A percentile compares a stretch with the other conserved stretches of the same genome.
Evolutionary conservation across 345 rosid genomes (phyloP).

Genomic region (Camelina neglecta): DNA sequence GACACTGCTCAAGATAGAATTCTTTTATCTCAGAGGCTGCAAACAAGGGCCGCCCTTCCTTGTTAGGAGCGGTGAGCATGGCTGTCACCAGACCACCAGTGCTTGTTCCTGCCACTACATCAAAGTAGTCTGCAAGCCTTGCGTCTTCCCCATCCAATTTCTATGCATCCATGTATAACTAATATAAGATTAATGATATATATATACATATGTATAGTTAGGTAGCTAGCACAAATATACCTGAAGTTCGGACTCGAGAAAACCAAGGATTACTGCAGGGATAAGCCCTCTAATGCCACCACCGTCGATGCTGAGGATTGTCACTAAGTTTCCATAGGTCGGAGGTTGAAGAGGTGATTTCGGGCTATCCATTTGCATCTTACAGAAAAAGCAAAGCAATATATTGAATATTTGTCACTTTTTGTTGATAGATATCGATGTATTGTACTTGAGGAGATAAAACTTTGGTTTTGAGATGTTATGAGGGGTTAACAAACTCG

Average conservation of each 20-base stretch:
- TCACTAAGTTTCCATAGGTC: conserved; percentile 55
- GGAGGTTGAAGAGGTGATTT: conserved; percentile 64
- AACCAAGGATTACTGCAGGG: conserved; percentile 62
- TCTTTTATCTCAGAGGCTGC: conserved; percentile 67
- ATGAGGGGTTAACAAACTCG: background rate
- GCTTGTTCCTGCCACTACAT: conserved; percentile 68
- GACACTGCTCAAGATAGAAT: conserved; percentile 58
- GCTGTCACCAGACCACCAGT: conserved; percentile 71
- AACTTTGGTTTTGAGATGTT: conserved; percentile 19
- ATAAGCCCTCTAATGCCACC: conserved; percentile 83
- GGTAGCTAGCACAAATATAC: conserved; percentile 38
- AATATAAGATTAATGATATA: background rate
- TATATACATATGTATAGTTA: background rate
- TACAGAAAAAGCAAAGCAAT: background rate
- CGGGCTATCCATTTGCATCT: conserved; percentile 47
- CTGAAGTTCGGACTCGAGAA: conserved; percentile 76
- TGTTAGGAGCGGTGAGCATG: conserved; percentile 66
- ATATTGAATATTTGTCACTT: background rate
- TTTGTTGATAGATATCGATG: background rate
- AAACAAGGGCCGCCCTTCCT: conserved; percentile 61
- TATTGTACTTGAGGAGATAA: background rate
- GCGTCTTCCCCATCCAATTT: conserved; percentile 68
- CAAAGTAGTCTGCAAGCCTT: conserved; percentile 70
- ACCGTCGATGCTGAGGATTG: conserved; percentile 79
- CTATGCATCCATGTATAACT: conserved; percentile 43